These are phyloP conservation scores for Sesbania bispinosa DNA, from an alignment of 306 rosid genomes.

Conservation along the genomic window DNA sequence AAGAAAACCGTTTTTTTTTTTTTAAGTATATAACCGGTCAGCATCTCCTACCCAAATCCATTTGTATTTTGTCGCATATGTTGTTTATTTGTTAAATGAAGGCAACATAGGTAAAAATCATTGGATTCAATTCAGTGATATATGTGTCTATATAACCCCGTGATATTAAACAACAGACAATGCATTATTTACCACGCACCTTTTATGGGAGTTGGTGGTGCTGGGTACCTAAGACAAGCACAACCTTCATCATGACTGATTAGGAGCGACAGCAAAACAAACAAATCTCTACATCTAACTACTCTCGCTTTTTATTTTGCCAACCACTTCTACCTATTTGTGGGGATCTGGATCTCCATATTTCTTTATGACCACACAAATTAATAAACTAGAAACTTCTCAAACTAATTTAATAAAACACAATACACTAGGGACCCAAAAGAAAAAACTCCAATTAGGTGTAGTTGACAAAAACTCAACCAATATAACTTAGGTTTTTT, in stretches of 20 bases:
- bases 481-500: too few relatives aligned
- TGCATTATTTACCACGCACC: neutral
- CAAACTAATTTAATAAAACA: neutral
- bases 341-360: constrained; percentile 24
- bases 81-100: neutral
- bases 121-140: too few relatives aligned
- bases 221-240: neutral
- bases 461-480: neutral
- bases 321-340: constrained; percentile 34
- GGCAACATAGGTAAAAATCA: neutral
- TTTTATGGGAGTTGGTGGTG: neutral
- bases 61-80: neutral
- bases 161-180: neutral
- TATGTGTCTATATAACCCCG: too few relatives aligned
- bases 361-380: neutral
- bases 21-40: neutral
- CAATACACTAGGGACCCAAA: neutral
- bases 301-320: constrained; percentile 21
- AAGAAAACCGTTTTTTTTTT: constrained; percentile 4
- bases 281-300: constrained; percentile 32
- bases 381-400: neutral
- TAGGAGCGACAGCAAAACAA: neutral
- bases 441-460: neutral
- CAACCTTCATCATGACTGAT: neutral
- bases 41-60: neutral